phyloP scores from a whole-genome alignment of 192 early-diverging fungal genomes.

The Backusella circina region DNA sequence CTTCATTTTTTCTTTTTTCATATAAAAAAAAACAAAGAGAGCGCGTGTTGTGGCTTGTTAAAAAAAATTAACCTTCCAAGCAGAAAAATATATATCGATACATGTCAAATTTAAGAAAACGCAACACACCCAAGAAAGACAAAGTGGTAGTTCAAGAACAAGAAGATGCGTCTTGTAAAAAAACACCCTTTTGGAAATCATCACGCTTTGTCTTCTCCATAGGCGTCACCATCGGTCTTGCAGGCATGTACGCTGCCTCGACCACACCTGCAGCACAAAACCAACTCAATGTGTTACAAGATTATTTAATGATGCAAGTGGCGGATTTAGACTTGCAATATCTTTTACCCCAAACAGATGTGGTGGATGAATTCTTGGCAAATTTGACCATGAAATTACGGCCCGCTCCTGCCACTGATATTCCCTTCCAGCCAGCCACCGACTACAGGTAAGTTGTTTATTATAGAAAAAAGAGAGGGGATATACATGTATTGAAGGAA shows the following conservation, averaged over 20 bases:
- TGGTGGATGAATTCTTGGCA: conserved; percentile 65
- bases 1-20: not conserved
- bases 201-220: conserved; percentile 20
- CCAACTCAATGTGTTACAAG: conserved; percentile 31
- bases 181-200: conserved; percentile 12
- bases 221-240: conserved; percentile 17
- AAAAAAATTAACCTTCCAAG: not conserved
- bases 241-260: conserved; percentile 28
- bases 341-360: conserved; percentile 59
- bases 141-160: not conserved
- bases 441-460: conserved; percentile 8
- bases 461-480: not conserved
- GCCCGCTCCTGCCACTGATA: conserved; percentile 40
- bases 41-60: not conserved
- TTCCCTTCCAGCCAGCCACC: conserved; percentile 45
- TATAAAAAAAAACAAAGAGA: not conserved
- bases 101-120: not conserved
- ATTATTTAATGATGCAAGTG: conserved; percentile 39
- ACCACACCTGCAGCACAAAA: conserved; percentile 37
- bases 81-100: not conserved
- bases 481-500: not conserved
- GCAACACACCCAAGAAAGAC: not conserved
- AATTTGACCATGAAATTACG: conserved; percentile 56
- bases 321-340: conserved; percentile 65
- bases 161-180: not conserved